Percentiles rank a stretch among this genome's conserved stretches.
Evolutionary conservation across 495 filamentous ascomycete genomes (phyloP).

Genomic region (Aspergillus affinis): DNA sequence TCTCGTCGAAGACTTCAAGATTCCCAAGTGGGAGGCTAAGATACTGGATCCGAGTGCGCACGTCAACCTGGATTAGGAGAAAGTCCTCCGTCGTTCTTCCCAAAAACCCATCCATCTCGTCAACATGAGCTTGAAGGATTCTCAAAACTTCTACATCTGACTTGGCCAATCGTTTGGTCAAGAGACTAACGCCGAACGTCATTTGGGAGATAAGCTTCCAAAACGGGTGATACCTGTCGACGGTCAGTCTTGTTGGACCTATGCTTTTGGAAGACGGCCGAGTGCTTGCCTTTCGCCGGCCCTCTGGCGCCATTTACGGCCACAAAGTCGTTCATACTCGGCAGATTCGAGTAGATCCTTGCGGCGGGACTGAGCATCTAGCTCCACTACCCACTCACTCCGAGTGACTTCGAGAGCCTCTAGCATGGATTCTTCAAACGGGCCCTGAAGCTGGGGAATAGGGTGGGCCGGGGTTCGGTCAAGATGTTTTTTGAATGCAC

Average conservation of each 20-base stretch:
- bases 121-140: slow-evolving; percentile 88
- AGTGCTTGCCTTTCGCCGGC: slow-evolving; percentile 52
- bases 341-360: slow-evolving; percentile 66
- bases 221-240: slow-evolving; percentile 69
- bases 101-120: slow-evolving; percentile 89
- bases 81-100: slow-evolving; percentile 85
- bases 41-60: slow-evolving; percentile 70
- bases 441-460: slow-evolving; percentile 80
- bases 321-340: slow-evolving; percentile 62
- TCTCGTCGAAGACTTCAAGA: slow-evolving; percentile 78
- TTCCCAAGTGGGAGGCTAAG: slow-evolving; percentile 84
- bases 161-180: slow-evolving; percentile 83
- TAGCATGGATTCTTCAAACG: slow-evolving; percentile 88
- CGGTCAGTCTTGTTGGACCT: slow-evolving; percentile 5
- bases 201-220: slow-evolving; percentile 92
- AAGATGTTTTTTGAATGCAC: neutral
- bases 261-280: neutral
- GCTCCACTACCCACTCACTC: slow-evolving; percentile 50
- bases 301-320: slow-evolving; percentile 70
- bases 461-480: slow-evolving; percentile 65
- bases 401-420: slow-evolving; percentile 59
- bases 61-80: slow-evolving; percentile 71
- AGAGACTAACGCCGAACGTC: slow-evolving; percentile 86
- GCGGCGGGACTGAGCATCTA: slow-evolving; percentile 67
- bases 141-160: slow-evolving; percentile 81